These are phyloP conservation scores for Aspergillus texensis DNA, from an alignment of 2,329 filamentous ascomycete species.

Conservation along the genomic window DNA sequence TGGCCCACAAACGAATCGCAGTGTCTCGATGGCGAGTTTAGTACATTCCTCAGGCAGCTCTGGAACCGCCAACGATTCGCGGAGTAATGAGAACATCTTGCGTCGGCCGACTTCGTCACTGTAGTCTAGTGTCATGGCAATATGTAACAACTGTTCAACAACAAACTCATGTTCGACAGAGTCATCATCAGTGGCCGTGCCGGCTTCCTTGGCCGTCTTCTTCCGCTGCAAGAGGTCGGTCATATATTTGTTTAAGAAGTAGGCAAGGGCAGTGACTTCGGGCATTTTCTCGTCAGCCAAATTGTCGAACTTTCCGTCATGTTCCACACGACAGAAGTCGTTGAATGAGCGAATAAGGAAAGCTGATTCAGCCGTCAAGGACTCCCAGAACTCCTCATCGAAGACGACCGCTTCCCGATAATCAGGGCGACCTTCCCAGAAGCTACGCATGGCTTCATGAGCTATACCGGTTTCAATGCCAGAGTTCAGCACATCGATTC, in stretches of 20 bases:
- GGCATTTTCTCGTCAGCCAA: constrained; percentile 91
- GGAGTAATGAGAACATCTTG: constrained; percentile 91
- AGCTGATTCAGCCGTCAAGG: constrained; percentile 72
- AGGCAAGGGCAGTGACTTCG: constrained; percentile 88
- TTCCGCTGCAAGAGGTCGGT: constrained; percentile 49
- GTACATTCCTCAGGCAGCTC: constrained; percentile 92
- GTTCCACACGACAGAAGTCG: constrained; percentile 79
- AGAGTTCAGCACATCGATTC: constrained; percentile 90
- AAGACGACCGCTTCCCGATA: constrained; percentile 50
- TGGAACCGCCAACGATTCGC: constrained; percentile 81
- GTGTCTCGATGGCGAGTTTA: constrained; percentile 78
- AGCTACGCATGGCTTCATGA: constrained; percentile 89
- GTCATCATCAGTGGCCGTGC: constrained; percentile 75
- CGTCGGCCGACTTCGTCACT: constrained; percentile 94
- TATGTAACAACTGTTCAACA: constrained; percentile 90
- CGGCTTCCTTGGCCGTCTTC: constrained; percentile 44
- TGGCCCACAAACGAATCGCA: constrained; percentile 78
- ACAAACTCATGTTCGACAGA: constrained; percentile 92
- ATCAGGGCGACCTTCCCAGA: constrained; percentile 86
- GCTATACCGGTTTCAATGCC: constrained; percentile 88
- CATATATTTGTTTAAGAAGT: constrained; percentile 81
- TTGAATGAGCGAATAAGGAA: constrained; percentile 94
- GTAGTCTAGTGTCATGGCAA: constrained; percentile 89
- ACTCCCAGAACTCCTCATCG: constrained; percentile 50
- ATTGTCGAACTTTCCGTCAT: constrained; percentile 72